A percentile compares a stretch with the other conserved stretches of the same genome.
phyloP scores from a whole-genome alignment of 495 filamentous ascomycete genomes.

The Penicillium pulvis region DNA sequence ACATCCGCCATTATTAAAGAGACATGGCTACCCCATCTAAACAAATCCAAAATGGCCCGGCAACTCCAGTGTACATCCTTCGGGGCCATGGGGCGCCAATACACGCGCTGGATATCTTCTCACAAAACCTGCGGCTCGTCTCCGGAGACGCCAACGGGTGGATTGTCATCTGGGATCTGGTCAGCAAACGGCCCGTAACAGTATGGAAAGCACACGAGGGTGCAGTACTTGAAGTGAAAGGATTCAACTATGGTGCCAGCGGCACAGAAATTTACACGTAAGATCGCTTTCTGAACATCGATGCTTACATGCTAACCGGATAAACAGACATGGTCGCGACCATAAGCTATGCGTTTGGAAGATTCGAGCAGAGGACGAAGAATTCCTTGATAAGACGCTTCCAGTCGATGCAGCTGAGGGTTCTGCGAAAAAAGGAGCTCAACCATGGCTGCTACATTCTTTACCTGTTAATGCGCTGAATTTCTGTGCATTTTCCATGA shows the following conservation, averaged over 20 bases:
- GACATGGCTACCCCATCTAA: constrained; percentile 3
- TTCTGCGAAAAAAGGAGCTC: constrained; percentile 30
- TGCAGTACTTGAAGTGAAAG: constrained; percentile 77
- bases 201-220: constrained; percentile 88
- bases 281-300: constrained; percentile 23
- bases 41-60: constrained; percentile 34
- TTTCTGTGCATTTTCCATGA: constrained; percentile 84
- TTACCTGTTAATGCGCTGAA: constrained; percentile 91
- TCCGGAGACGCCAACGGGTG: constrained; percentile 92
- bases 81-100: constrained; percentile 84
- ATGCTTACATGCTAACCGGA: constrained; percentile 5
- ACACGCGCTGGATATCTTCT: constrained; percentile 74
- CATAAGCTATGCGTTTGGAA: constrained; percentile 87
- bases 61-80: constrained; percentile 81
- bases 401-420: constrained; percentile 59
- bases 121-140: constrained; percentile 71
- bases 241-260: constrained; percentile 37
- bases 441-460: constrained; percentile 85
- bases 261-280: constrained; percentile 70
- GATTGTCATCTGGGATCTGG: constrained; percentile 82
- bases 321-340: constrained; percentile 80
- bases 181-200: constrained; percentile 76
- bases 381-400: constrained; percentile 62
- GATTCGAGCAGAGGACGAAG: constrained; percentile 57
- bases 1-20: background rate